A percentile compares a stretch with the other conserved stretches of the same genome.
phyloP scores from a whole-genome alignment of 768 basidiomycete species.

The Lentinula raphanica region DNA sequence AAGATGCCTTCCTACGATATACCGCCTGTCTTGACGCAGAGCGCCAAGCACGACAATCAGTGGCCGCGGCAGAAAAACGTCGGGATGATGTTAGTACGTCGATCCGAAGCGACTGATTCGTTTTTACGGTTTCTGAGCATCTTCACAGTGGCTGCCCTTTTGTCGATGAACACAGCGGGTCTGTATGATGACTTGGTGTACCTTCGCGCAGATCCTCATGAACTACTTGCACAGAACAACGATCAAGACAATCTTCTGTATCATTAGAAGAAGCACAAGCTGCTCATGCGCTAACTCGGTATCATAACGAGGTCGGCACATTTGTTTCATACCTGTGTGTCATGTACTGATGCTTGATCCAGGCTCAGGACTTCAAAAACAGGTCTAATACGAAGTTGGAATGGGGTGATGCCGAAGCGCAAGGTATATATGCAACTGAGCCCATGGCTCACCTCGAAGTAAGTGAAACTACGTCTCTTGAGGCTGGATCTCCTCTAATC shows the following conservation, averaged over 20 bases:
- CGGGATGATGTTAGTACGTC: slow-evolving; percentile 58
- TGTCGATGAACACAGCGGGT: slow-evolving; percentile 40
- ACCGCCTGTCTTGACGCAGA: slow-evolving; percentile 66
- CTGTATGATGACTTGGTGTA: slow-evolving; percentile 10
- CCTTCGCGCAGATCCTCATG: slow-evolving; percentile 10
- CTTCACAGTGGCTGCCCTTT: slow-evolving; percentile 38
- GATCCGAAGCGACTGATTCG: slow-evolving; percentile 6
- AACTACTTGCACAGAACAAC: slow-evolving; percentile 23
- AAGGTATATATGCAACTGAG: slow-evolving; percentile 38
- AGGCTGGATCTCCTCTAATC: background rate
- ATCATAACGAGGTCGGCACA: slow-evolving; percentile 36
- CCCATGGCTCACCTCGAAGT: slow-evolving; percentile 41
- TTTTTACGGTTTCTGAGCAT: slow-evolving; percentile 14
- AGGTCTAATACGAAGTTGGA: slow-evolving; percentile 41
- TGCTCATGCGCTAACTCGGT: slow-evolving; percentile 29
- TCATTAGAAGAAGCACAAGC: slow-evolving; percentile 44
- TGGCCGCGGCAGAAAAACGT: slow-evolving; percentile 59
- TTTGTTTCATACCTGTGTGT: slow-evolving; percentile 6
- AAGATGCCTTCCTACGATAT: slow-evolving; percentile 67
- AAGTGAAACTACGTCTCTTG: slow-evolving; percentile 8
- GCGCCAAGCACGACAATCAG: slow-evolving; percentile 59
- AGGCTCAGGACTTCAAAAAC: slow-evolving; percentile 32
- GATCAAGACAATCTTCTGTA: slow-evolving; percentile 50
- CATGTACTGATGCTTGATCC: background rate
- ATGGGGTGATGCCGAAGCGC: slow-evolving; percentile 40